Conservation (phyloP, 148 eudicot genomes). For the Vaccinium darrowii region DNA sequence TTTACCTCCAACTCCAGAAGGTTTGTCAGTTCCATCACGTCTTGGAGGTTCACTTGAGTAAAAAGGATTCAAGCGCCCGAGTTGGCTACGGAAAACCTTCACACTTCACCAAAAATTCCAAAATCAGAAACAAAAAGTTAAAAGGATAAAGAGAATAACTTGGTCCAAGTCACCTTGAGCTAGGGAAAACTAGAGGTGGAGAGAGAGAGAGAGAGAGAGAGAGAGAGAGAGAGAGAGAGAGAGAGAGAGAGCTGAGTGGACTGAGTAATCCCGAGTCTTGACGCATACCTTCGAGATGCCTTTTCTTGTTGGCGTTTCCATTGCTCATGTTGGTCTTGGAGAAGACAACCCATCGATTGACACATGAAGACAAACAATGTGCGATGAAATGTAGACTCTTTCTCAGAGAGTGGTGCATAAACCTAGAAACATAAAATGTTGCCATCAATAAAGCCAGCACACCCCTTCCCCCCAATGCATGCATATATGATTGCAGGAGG, state of each 20-base stretch:
- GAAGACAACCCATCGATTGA: conserved; percentile 74
- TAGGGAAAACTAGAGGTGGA: background rate
- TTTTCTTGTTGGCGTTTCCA: conserved; percentile 63
- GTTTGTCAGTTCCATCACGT: conserved; percentile 59
- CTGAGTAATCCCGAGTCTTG: background rate
- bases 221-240: background rate
- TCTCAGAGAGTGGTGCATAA: conserved; percentile 69
- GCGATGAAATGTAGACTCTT: conserved; percentile 72
- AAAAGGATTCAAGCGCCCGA: conserved; percentile 55
- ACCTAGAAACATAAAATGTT: conserved; percentile 37
- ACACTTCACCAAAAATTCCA: conserved; percentile 41
- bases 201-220: background rate
- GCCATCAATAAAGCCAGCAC: background rate
- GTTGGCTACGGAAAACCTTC: conserved; percentile 86
- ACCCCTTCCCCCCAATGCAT: background rate
- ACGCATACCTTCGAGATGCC: conserved; percentile 61
- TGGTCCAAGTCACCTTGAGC: background rate
- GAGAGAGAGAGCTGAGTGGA: background rate
- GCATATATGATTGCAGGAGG: background rate
- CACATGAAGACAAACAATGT: conserved; percentile 82
- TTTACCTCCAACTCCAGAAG: conserved; percentile 57
- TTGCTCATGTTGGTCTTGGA: conserved; percentile 87
- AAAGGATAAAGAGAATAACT: background rate
- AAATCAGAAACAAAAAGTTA: conserved; percentile 8
- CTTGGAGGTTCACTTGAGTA: conserved; percentile 60